Conservation (phyloP, 202 grass and related monocot genomes). For the Digitaria exilis region DNA sequence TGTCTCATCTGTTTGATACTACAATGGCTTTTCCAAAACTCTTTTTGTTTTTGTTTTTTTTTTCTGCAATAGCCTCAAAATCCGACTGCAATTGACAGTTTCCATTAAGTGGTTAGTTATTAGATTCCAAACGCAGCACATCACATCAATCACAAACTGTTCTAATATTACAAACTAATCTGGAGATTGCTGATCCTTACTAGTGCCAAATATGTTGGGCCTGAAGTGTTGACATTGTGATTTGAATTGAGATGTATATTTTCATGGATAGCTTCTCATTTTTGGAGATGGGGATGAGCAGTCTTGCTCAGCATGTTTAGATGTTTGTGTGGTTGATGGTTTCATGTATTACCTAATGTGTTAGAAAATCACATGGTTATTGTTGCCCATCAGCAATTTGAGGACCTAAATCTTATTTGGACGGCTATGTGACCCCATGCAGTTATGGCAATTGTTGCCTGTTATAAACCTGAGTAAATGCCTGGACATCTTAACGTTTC, state of each 20-base stretch:
- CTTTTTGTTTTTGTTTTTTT: not conserved
- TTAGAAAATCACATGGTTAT: not conserved
- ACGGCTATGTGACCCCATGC: too few species aligned
- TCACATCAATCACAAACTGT: not conserved
- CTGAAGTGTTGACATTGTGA: not conserved
- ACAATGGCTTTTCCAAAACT: not conserved
- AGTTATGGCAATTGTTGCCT: not conserved
- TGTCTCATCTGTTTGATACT: not conserved
- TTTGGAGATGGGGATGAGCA: not conserved
- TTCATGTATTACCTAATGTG: not conserved
- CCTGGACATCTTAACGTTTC: not conserved
- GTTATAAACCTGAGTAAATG: not conserved
- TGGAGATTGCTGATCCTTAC: not conserved
- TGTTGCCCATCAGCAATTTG: not conserved
- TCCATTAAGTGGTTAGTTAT: not conserved
- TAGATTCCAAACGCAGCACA: not conserved
- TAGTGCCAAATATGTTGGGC: not conserved
- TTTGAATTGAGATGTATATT: not conserved
- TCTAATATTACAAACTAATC: conserved; percentile 19
- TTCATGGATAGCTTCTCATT: not conserved
- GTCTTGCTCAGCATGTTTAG: not conserved
- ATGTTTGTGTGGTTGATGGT: not conserved
- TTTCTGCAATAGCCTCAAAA: not conserved
- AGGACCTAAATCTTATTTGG: not conserved
- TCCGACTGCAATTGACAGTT: not conserved